These are phyloP conservation scores for Pezicula rhizophila DNA, from an alignment of 2,329 filamentous ascomycete genomes.

Conservation along the genomic window DNA sequence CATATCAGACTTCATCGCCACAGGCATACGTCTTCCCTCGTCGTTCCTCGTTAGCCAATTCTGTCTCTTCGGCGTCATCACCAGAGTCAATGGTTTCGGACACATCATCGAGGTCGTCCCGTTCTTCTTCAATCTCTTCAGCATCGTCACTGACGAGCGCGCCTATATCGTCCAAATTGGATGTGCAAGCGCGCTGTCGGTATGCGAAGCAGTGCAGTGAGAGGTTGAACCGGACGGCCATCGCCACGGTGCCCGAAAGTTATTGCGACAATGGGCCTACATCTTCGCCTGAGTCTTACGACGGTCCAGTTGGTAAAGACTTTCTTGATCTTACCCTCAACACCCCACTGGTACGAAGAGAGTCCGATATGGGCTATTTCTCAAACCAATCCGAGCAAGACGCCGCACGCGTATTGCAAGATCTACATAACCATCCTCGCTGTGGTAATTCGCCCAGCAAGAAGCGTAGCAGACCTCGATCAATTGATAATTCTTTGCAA, in stretches of 20 bases:
- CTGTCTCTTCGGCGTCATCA: slow-evolving; percentile 56
- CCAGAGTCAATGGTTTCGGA: slow-evolving; percentile 65
- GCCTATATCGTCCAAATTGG: slow-evolving; percentile 48
- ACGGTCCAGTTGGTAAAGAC: slow-evolving; percentile 45
- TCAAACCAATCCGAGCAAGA: slow-evolving; percentile 40
- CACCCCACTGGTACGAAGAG: slow-evolving; percentile 39
- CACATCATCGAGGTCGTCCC: slow-evolving; percentile 47
- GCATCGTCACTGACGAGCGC: slow-evolving; percentile 55
- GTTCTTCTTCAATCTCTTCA: slow-evolving; percentile 60
- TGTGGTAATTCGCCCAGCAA: slow-evolving; percentile 31
- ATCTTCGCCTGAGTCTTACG: slow-evolving; percentile 53
- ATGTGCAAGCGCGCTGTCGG: slow-evolving; percentile 59
- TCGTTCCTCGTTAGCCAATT: slow-evolving; percentile 58
- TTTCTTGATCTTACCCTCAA: slow-evolving; percentile 44
- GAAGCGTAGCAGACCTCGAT: slow-evolving; percentile 56
- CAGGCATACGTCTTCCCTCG: slow-evolving; percentile 43
- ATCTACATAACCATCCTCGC: slow-evolving; percentile 50
- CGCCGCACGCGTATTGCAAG: slow-evolving; percentile 53
- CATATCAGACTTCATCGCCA: slow-evolving; percentile 44
- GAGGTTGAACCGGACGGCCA: slow-evolving; percentile 46
- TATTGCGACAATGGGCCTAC: slow-evolving; percentile 44
- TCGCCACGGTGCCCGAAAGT: slow-evolving; percentile 53
- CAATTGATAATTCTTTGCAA: slow-evolving; percentile 54
- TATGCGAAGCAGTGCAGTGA: slow-evolving; percentile 52
- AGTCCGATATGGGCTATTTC: slow-evolving; percentile 38